A percentile compares a stretch with the other conserved stretches of the same genome.
These are phyloP conservation scores for Tetrapisispora iriomotensis DNA, from an alignment of 805 yeast genomes.

Conservation along the genomic window DNA sequence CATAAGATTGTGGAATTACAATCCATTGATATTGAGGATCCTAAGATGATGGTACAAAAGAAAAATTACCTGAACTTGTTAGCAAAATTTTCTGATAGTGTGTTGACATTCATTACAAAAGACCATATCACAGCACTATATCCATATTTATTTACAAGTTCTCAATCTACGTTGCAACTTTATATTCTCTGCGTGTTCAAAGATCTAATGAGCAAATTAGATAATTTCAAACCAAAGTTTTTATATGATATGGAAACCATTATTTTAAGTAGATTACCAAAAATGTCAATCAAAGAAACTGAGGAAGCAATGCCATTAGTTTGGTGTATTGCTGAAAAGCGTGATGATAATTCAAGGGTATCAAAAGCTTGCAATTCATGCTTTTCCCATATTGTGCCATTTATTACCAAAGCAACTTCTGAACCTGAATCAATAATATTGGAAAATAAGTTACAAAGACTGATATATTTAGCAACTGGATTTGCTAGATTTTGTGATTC, in stretches of 20 bases:
- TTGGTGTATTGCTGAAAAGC: constrained; percentile 44
- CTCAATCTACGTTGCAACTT: constrained; percentile 34
- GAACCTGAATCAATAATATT: constrained; percentile 12
- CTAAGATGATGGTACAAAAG: background rate
- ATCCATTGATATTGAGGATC: constrained; percentile 22
- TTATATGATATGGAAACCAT: constrained; percentile 40
- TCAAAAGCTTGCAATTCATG: constrained; percentile 59
- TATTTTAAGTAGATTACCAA: constrained; percentile 49
- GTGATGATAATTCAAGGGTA: constrained; percentile 38
- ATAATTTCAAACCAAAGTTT: constrained; percentile 42
- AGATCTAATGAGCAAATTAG: constrained; percentile 36
- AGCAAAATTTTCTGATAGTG: constrained; percentile 46
- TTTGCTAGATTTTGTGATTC: constrained; percentile 60
- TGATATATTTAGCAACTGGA: constrained; percentile 55
- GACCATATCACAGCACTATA: constrained; percentile 59
- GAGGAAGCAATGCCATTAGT: constrained; percentile 67
- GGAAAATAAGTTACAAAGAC: constrained; percentile 42
- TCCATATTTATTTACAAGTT: constrained; percentile 49
- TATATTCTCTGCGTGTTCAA: constrained; percentile 47
- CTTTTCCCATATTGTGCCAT: constrained; percentile 41
- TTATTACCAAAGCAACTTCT: constrained; percentile 25
- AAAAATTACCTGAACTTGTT: constrained; percentile 28
- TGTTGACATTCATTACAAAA: constrained; percentile 46
- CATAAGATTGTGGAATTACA: constrained; percentile 21
- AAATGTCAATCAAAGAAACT: constrained; percentile 48